Base-by-base conservation (phyloP, 495 filamentous ascomycete genomes). In the Hypoxylon cercidicola region DNA sequence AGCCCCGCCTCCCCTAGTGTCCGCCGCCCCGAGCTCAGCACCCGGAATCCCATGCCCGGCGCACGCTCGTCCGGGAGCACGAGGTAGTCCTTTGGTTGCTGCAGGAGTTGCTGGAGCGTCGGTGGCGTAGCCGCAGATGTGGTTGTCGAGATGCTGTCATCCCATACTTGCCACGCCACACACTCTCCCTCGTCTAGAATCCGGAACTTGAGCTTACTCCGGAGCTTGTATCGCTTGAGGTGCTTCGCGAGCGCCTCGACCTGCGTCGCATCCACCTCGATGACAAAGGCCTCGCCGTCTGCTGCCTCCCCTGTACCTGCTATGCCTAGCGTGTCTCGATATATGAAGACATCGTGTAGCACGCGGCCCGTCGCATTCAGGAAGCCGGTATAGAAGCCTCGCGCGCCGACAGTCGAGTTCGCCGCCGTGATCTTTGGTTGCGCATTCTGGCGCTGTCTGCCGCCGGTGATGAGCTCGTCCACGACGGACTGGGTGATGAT, bases 261-360 rank as follows among this genome's bases (percentile, higher is more conserved):
- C 62, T 91, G 85, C 18, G 69, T 74, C 30, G 82, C 86, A 74
- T 96, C 93, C 20, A 92, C 88, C 65, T 99, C 95, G 64, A 98
- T 82, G 39, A 96, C 71, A 83, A 89, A 97, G 18, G 70, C 70
- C 12, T 77, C 68, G 15, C 77, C 79, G 9, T 78, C 79, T n/a
- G 86, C 82, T 5, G 78, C 74, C 4, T 60, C 20, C 0, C 28
- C 67, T 16, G 61, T 39, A 45, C 63, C 53, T 44, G 57, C 21
- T 13, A 74, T 55, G 6, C 74, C 59, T 45, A 76, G 66, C 34
- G 80, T 73, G 41, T 83, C 73, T 3, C 87, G 88, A 79, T 95
- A 97, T 25, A 99, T 81, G 78, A 97, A 97, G 21, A 91, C 90
- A 74, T 99, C 95, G 75, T 93, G 85, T 21, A 97, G 79, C 9